These are phyloP conservation scores for Fragilaria radians DNA, from an alignment of 108 stramenopile species.

Conservation along the genomic window DNA sequence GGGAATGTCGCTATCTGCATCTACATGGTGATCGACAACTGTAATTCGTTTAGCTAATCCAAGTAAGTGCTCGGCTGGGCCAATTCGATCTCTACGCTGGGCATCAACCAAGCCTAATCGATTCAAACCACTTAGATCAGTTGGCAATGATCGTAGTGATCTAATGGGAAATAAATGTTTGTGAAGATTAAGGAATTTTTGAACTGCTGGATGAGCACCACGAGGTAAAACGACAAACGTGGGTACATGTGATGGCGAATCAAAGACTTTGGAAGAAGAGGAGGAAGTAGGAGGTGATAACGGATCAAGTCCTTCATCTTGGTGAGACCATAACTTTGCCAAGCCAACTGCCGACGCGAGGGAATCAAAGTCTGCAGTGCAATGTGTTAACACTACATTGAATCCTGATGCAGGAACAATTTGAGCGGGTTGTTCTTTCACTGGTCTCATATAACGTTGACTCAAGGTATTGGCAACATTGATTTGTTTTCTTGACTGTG, in stretches of 20 bases:
- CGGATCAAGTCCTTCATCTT: constrained; percentile 1
- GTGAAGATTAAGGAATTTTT: constrained; percentile 82
- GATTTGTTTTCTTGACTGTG: neutral
- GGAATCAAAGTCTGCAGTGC: constrained; percentile 86
- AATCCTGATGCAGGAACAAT: constrained; percentile 30
- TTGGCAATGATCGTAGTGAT: constrained; percentile 62
- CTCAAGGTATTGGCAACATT: neutral
- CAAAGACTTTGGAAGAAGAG: constrained; percentile 11
- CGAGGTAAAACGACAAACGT: constrained; percentile 90
- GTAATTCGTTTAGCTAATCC: constrained; percentile 71
- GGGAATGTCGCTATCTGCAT: constrained; percentile 80
- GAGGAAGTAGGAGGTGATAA: neutral
- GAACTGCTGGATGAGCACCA: constrained; percentile 91
- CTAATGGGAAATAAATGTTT: constrained; percentile 90
- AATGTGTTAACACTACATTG: constrained; percentile 86
- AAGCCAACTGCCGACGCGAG: constrained; percentile 75
- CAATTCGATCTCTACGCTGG: constrained; percentile 80
- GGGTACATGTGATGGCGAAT: constrained; percentile 41
- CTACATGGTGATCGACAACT: constrained; percentile 91
- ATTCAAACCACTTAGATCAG: constrained; percentile 61
- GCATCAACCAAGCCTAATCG: constrained; percentile 87
- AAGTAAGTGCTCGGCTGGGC: constrained; percentile 74
- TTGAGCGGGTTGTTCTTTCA: constrained; percentile 25
- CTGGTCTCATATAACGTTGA: neutral
- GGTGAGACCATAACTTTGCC: constrained; percentile 67